phyloP scores from a whole-genome alignment of 75 land plant species.

The Sequoia sempervirens region DNA sequence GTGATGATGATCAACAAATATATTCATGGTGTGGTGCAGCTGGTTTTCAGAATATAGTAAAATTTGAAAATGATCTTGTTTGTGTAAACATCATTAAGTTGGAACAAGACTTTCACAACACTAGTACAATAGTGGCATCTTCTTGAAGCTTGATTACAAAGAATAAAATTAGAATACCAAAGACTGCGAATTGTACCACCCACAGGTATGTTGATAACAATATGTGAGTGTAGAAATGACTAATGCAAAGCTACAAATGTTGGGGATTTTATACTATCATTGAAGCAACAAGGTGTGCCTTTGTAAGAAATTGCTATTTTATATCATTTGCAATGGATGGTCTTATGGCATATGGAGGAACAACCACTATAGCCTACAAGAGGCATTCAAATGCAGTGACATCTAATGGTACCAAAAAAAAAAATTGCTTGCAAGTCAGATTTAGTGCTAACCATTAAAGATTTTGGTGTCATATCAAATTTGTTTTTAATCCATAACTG shows the following conservation, averaged over 20 bases:
- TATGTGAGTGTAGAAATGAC: slow-evolving; percentile 33
- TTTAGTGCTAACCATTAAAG: too few relatives aligned
- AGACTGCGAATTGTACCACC: slow-evolving; percentile 22
- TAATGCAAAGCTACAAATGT: slow-evolving; percentile 20
- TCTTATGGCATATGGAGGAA: too few relatives aligned
- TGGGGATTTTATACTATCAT: slow-evolving; percentile 11
- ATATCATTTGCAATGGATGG: slow-evolving; percentile 20
- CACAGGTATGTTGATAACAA: slow-evolving; percentile 11
- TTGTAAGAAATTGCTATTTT: slow-evolving; percentile 21
- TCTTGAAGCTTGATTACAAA: slow-evolving; percentile 23
- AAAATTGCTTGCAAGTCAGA: too few relatives aligned
- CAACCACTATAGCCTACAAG: too few relatives aligned
- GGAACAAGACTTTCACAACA: slow-evolving; percentile 25
- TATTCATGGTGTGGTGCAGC: slow-evolving; percentile 33
- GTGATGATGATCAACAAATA: slow-evolving; percentile 33
- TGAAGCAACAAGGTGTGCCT: slow-evolving; percentile 19
- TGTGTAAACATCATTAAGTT: slow-evolving; percentile 13
- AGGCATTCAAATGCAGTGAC: too few relatives aligned
- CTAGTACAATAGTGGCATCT: slow-evolving; percentile 29
- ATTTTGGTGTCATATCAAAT: too few relatives aligned
- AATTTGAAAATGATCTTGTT: slow-evolving; percentile 9
- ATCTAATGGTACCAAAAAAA: too few relatives aligned
- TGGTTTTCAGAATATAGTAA: slow-evolving; percentile 18
- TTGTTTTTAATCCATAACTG: too few relatives aligned
- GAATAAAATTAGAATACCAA: slow-evolving; percentile 20